Percentiles rank a stretch among this genome's conserved stretches.
These are phyloP conservation scores for Camellia sinensis DNA, from an alignment of 148 eudicot species.

Conservation along the genomic window DNA sequence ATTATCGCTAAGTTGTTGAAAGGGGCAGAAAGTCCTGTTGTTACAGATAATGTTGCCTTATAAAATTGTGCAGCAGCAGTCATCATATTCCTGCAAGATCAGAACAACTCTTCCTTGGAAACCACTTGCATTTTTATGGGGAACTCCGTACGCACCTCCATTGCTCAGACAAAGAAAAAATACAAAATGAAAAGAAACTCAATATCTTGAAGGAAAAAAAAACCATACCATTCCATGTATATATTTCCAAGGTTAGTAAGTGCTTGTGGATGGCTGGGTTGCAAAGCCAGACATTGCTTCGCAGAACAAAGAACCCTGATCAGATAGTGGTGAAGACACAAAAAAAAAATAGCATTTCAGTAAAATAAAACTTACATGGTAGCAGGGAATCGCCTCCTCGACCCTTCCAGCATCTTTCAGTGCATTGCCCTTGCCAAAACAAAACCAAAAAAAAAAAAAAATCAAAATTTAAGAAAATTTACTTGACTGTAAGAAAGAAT, in stretches of 20 bases:
- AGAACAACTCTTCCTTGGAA: not conserved
- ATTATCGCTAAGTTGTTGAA: conserved; percentile 89
- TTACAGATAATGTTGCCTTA: conserved; percentile 79
- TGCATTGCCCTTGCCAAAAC: conserved; percentile 69
- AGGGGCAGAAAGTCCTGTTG: conserved; percentile 94
- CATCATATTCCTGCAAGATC: conserved; percentile 76
- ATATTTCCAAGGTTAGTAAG: conserved; percentile 94
- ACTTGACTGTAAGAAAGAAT: not conserved
- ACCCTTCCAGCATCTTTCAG: conserved; percentile 84
- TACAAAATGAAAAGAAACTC: not conserved
- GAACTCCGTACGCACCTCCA: not conserved
- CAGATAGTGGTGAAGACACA: conserved; percentile 7
- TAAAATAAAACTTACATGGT: conserved; percentile 50
- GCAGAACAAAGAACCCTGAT: not conserved
- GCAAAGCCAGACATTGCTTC: conserved; percentile 91
- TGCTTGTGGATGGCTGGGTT: conserved; percentile 93
- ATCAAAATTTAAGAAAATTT: not conserved
- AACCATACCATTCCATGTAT: conserved; percentile 85
- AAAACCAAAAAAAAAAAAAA: conserved; percentile 7
- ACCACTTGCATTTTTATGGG: not conserved
- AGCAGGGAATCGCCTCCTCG: conserved; percentile 82
- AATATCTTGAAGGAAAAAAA: not conserved
- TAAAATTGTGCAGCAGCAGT: conserved; percentile 85
- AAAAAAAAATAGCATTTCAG: conserved; percentile 1
- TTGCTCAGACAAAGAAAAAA: not conserved